These are phyloP conservation scores for Hevea brasiliensis DNA, from an alignment of 345 rosid genomes.

Conservation along the genomic window DNA sequence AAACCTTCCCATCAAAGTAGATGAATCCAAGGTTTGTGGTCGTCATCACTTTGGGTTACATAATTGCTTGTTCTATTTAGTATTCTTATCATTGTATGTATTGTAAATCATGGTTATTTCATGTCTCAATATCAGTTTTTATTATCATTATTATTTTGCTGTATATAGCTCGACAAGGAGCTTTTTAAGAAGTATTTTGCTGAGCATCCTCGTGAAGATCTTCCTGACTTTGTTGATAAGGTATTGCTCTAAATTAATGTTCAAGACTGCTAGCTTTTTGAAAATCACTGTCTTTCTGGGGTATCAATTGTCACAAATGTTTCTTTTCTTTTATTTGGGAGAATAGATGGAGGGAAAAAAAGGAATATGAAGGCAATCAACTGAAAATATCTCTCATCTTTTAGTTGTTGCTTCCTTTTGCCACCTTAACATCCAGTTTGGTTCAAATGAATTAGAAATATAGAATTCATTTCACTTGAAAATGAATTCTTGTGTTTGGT, in stretches of 20 bases:
- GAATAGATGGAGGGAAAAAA: not conserved
- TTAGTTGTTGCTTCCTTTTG: not conserved
- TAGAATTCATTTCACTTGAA: too few species aligned
- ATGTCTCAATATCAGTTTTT: not conserved
- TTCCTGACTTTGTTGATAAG: conserved; percentile 89
- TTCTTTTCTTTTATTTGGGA: conserved; percentile 6
- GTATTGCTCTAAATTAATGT: conserved; percentile 39
- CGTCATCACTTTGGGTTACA: not conserved
- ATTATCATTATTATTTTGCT: conserved; percentile 17
- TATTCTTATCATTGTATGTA: too few species aligned
- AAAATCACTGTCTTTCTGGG: not conserved
- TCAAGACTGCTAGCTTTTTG: not conserved
- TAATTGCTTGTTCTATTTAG: not conserved
- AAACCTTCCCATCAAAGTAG: conserved; percentile 87
- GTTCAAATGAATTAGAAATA: too few species aligned
- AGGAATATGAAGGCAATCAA: not conserved
- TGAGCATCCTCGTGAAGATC: conserved; percentile 71
- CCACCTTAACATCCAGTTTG: too few species aligned
- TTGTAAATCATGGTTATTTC: not conserved
- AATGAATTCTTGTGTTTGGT: too few species aligned
- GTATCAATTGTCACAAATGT: not conserved
- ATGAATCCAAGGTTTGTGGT: conserved; percentile 75
- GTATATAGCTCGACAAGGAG: conserved; percentile 76
- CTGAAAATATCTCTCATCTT: not conserved
- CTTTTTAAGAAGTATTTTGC: conserved; percentile 72